Evolutionary conservation across 2,329 filamentous ascomycete genomes (phyloP).

Genomic region (Lachnum nothofagi): DNA sequence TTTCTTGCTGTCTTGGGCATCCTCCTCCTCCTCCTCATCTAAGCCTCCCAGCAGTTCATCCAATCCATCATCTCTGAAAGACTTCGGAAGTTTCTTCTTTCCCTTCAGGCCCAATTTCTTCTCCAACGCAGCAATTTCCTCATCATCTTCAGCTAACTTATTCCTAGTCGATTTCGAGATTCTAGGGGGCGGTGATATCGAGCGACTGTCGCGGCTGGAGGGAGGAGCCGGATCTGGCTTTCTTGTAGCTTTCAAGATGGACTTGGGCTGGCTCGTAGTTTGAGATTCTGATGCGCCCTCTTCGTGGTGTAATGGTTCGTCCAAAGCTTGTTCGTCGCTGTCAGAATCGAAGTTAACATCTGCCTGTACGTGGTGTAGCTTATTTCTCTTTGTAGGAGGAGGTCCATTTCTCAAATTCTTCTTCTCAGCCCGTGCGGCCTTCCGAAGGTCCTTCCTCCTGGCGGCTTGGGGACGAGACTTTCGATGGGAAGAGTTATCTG

Average conservation of each 20-base stretch:
- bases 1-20: conserved; percentile 46
- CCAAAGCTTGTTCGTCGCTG: conserved; percentile 1
- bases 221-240: conserved; percentile 14
- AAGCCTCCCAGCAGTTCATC: conserved; percentile 71
- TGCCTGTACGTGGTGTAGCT: conserved; percentile 17
- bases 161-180: conserved; percentile 45
- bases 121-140: conserved; percentile 81
- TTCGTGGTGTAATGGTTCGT: conserved; percentile 1
- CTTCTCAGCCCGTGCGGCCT: conserved; percentile 30
- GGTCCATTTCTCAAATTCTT: conserved; percentile 25
- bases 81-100: conserved; percentile 66
- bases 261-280: conserved; percentile 22
- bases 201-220: not conserved
- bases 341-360: not conserved
- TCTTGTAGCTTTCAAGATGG: conserved; percentile 28
- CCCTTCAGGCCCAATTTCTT: conserved; percentile 76
- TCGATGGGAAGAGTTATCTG: conserved; percentile 15
- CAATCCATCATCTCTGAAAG: conserved; percentile 76
- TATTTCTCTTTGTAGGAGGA: conserved; percentile 26
- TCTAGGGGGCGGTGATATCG: conserved; percentile 18
- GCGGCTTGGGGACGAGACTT: conserved; percentile 15
- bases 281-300: conserved; percentile 1
- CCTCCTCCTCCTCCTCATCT: conserved; percentile 47
- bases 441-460: conserved; percentile 32
- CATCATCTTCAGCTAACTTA: conserved; percentile 73